Base-by-base conservation (phyloP, 2,329 filamentous ascomycete species). In the Ascochyta rabiei region DNA sequence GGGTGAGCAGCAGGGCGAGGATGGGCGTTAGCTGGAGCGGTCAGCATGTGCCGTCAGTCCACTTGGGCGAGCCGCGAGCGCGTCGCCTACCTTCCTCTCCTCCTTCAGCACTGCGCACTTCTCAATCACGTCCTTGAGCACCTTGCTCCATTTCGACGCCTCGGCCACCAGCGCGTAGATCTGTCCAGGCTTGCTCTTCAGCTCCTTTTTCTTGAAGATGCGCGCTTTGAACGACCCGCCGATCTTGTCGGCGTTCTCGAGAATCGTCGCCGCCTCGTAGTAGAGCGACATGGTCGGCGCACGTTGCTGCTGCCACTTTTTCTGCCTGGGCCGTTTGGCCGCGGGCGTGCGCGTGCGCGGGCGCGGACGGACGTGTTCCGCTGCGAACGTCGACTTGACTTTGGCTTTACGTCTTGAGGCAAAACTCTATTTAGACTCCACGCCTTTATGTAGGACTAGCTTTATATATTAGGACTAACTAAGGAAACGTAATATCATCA, bases 51-150 rank as follows among this genome's bases (percentile, higher is more conserved):
- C n/a, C 37, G 33, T 28, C 26, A n/a, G 33, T 9, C 4, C 13
- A 33, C 13, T 33, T 4, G 4, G 3, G 5, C 5, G 1, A 16
- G 13, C 1, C 4, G 26, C 38, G 18, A 16, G 8, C 15, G 23
- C 16, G 23, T 34, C n/a, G 62, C 77, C 62, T 73, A 95, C 93
- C 86, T 96, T 96, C 61, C 86, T 88, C 79, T 99, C 95, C 9
- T 87, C 77, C n/a, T 83, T 82, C 31, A 98, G 78, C 31, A 98
- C 78, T 3, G 86, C 88, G 1, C 91, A 84, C 61, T 83, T 86
- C 64, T 97, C 91, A 69, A 99, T 86, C n/a, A 97, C 88, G 69
- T 96, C 92, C 68, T 91, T 91, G 42, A 99, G 78, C 2, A 97
- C 82, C 3, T 81, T 74, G 66, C 93, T 95, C 91, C 93, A 97